A percentile compares a stretch with the other conserved stretches of the same genome.
Conservation (phyloP, 768 basidiomycete genomes). For the Pseudohyphozyma bogoriensis region DNA sequence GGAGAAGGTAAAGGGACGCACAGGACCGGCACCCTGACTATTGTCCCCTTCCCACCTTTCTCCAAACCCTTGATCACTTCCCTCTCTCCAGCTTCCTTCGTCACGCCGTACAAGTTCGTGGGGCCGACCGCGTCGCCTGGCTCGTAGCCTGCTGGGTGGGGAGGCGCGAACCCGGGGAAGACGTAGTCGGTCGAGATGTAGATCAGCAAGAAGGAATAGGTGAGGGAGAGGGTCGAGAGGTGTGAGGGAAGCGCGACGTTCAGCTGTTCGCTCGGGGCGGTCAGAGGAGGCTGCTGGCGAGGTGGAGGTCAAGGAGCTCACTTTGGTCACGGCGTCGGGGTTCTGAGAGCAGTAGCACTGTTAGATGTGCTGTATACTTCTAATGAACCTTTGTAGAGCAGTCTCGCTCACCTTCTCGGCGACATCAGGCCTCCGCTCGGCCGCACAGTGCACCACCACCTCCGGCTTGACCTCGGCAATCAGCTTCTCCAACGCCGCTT, state of each 20-base stretch:
- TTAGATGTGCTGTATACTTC: too few species aligned
- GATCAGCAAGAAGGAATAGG: slow-evolving; percentile 53
- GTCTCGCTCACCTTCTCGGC: slow-evolving; percentile 61
- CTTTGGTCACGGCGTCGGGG: slow-evolving; percentile 57
- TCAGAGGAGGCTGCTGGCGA: background rate
- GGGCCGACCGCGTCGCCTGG: slow-evolving; percentile 66
- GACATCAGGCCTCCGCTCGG: slow-evolving; percentile 83
- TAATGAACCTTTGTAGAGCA: background rate
- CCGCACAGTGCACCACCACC: slow-evolving; percentile 87
- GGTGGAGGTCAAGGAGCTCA: slow-evolving; percentile 34
- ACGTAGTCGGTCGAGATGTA: slow-evolving; percentile 98
- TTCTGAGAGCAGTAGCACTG: slow-evolving; percentile 42
- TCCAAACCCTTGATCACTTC: slow-evolving; percentile 53
- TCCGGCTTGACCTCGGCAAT: slow-evolving; percentile 55
- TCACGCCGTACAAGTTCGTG: slow-evolving; percentile 74
- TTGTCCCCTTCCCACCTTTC: slow-evolving; percentile 49
- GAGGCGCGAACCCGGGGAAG: slow-evolving; percentile 79
- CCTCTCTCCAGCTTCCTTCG: slow-evolving; percentile 78
- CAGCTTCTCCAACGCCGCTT: slow-evolving; percentile 47
- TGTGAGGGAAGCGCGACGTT: slow-evolving; percentile 66
- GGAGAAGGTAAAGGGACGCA: slow-evolving; percentile 43
- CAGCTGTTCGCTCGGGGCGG: slow-evolving; percentile 48
- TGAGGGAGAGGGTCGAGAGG: slow-evolving; percentile 59
- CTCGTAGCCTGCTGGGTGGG: slow-evolving; percentile 50
- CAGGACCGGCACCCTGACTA: slow-evolving; percentile 86